phyloP scores from a whole-genome alignment of 208 protist species.

The Trypanosoma caninum region DNA sequence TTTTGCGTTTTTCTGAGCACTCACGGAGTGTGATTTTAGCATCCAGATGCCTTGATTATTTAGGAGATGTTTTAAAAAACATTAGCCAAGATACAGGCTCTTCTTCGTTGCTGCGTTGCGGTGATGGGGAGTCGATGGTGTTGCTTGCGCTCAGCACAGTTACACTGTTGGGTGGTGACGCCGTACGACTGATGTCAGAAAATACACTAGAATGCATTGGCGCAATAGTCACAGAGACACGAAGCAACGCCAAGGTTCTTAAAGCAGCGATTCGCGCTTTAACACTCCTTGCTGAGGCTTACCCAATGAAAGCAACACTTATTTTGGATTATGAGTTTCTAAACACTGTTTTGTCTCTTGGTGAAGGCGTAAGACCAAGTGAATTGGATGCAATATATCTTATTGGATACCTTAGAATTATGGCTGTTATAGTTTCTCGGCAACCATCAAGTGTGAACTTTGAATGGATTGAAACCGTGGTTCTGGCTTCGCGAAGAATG shows the following conservation, averaged over 20 bases:
- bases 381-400: conserved; percentile 33
- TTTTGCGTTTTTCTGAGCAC: conserved; percentile 14
- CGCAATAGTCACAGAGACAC: conserved; percentile 39
- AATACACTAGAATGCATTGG: conserved; percentile 32
- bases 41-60: conserved; percentile 25
- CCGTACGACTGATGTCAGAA: conserved; percentile 17
- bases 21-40: conserved; percentile 20
- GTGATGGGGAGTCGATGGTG: conserved; percentile 16
- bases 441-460: conserved; percentile 57
- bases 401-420: conserved; percentile 55
- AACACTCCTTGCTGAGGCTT: conserved; percentile 29
- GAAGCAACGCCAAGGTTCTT: conserved; percentile 24
- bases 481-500: conserved; percentile 21
- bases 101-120: not conserved
- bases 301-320: conserved; percentile 54
- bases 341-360: conserved; percentile 22
- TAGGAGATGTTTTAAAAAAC: conserved; percentile 11
- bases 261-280: conserved; percentile 32
- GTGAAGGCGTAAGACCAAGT: conserved; percentile 5
- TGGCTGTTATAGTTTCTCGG: conserved; percentile 50
- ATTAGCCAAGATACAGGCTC: conserved; percentile 23
- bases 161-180: not conserved
- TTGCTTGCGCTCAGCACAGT: conserved; percentile 27
- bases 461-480: conserved; percentile 77
- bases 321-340: conserved; percentile 72